Evolutionary conservation across 139 green algal genomes (phyloP).

Genomic region (Chlamydomonas urium): DNA sequence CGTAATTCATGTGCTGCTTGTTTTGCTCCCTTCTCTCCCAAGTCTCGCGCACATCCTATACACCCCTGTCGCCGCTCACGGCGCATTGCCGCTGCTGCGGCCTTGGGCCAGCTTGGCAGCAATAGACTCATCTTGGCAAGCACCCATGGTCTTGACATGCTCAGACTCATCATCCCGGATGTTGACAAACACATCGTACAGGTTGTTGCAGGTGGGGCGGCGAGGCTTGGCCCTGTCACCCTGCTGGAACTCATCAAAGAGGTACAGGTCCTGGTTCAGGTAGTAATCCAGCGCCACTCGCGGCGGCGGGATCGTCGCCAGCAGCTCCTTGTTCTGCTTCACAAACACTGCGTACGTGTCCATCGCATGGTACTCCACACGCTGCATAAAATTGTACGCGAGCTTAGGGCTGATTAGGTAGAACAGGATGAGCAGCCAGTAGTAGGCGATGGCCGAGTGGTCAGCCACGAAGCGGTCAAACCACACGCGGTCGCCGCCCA

Average conservation of each 20-base stretch:
- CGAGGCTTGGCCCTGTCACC: constrained; percentile 9
- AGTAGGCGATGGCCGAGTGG: constrained; percentile 88
- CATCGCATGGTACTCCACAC: constrained; percentile 69
- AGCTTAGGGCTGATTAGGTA: constrained; percentile 76
- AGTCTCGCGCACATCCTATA: too few species aligned
- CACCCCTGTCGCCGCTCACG: too few species aligned
- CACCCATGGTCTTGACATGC: constrained; percentile 88
- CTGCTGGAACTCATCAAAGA: not conserved
- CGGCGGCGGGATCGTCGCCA: constrained; percentile 69
- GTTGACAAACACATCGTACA: constrained; percentile 86
- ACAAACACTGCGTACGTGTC: constrained; percentile 76
- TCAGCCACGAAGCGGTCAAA: constrained; percentile 71
- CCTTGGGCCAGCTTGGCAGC: too few species aligned
- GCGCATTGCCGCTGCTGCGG: too few species aligned
- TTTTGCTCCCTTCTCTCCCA: too few species aligned
- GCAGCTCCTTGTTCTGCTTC: constrained; percentile 14
- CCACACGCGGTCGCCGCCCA: constrained; percentile 91
- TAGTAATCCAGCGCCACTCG: constrained; percentile 88
- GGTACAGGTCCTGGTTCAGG: constrained; percentile 74
- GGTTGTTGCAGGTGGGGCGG: constrained; percentile 47
- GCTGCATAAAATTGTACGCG: constrained; percentile 90
- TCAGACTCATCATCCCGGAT: constrained; percentile 63
- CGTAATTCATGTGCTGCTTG: too few species aligned
- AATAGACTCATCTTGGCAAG: constrained; percentile 55
- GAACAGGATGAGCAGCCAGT: constrained; percentile 71